Evolutionary conservation across 805 yeast species (phyloP), one percentile per base, ranked within the genome.

Genomic region (Kodamaea jinghongensis): DNA sequence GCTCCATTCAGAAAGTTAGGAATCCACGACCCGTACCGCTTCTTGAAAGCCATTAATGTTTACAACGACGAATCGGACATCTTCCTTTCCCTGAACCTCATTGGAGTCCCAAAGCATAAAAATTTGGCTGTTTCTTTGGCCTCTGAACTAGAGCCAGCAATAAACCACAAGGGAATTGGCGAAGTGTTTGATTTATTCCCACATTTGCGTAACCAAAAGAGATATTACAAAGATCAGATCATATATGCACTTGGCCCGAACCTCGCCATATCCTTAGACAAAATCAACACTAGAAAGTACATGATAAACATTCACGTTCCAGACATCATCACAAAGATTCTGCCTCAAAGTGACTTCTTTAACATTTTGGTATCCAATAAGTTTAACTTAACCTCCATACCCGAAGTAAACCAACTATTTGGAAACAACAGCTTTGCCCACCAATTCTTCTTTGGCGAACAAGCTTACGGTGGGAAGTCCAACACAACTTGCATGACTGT

Each of bases 261-360:
- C 3, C 12, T 65, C 40, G 74, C 62, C 1, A 44, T 71, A 1
- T 72, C 77, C 1, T 38, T 70, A 23, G 66, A 60, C 32, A 60
- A 61, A 36, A 43, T 61, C 33, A 67, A 63, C 45, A 46, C 67
- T 8, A 47, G 73, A 28, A 63, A 62, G 38, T 60, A 63, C 41
- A 33, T 45, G 4, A 36, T 72, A 8, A 62, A 66, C 38, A 40
- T 73, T 6, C 77, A 73, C 47, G 46, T 73, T 6, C 72, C 75
- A 3, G 77, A 73, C 47, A 38, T 68, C 4, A 62, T 63, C 7
- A 51, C 71, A 1, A 59, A 50, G 34, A 26, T 70, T 4, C 14
- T 57, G 2, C 75, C 75, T 1, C 48, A 45, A 15, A 49, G 58
- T 16, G 37, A 43, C 4, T 26, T 54, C 2, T 55, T 60, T 37